Base-by-base conservation (phyloP, 73 alveolate genomes). In the Paramecium biaurelia region DNA sequence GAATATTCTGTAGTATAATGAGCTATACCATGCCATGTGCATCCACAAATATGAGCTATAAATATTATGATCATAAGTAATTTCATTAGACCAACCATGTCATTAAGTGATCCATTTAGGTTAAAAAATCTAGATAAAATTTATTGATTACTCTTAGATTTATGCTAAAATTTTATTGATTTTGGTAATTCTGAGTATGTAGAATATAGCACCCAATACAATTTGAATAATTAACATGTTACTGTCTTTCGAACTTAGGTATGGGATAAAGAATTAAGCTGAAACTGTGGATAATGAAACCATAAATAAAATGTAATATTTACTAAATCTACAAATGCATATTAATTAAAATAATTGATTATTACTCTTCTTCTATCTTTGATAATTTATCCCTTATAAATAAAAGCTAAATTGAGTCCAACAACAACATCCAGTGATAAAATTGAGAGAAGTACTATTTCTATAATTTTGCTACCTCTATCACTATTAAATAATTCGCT, bases 21-120 rank as follows among this genome's bases (percentile, higher is more conserved):
- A 7, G 76, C 90, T 41, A 79, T 45, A 0, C 90, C 90, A 79
- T 79, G 90, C 90, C 90, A 79, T 30, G 45, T 45, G 14, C 90
- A 79, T 45, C 76, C 90, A 79, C 90, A 79, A 1, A 79, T 79
- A 15, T 79, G 90, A 9, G 90, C 90, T 18, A 79, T 79, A 79
- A 79, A 79, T 43, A 79, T 23, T 4, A 41, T 79, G 1, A n/a
- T 21, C 70, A 47, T 47, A 0, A 38, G 7, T 37, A 79, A 79
- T 79, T 79, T 79, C 28, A 79, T 24, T 18, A 79, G 28, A 38
- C 76, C 90, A 38, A 79, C 70, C 45, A 79, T 79, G 23, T 79
- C 90, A 79, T 79, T 47, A 20, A 79, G 32, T 4, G 90, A 79
- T 8, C 90, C 90, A 42, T 79, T 79, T 4, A 79, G 72, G 15